Evolutionary conservation across 805 yeast species (phyloP), one percentile per base, ranked within the genome.

Genomic region (Barnettozyma sucrosica): DNA sequence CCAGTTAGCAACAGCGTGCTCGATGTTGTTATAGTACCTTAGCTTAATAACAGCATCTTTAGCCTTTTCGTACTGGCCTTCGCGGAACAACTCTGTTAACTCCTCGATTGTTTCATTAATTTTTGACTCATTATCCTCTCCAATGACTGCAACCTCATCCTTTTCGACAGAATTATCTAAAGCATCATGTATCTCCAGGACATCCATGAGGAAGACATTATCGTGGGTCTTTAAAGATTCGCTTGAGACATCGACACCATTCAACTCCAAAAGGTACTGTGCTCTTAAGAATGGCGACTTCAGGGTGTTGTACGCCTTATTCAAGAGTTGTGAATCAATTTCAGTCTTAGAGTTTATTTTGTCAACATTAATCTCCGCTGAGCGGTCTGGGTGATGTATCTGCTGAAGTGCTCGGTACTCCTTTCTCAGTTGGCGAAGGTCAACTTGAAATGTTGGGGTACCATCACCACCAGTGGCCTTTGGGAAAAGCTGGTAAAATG

Each of bases 21-120:
- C 79, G 30, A 92, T 79, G 60, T 86, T 90, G 43, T 74, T 72
- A 95, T 96, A 89, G 62, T 89, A 92, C 63, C 86, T 86, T 52
- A 92, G 67, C 53, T 77, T 77, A 21, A 89, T 77, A 1, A 95
- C 83, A 50, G 80, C 81, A 46, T 75, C 66, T 44, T 84, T 80
- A 13, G 92, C 84, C 1, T 64, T 58, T 10, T 79, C 77, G 70
- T 80, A 79, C 41, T 82, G 73, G n/a, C 54, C 50, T 2, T 58
- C 25, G 1, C 57, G 56, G 55, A 83, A 79, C 2, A 83, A 72
- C 7, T 63, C 53, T 3, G 72, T 72, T 43, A 92, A 66, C 7
- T 49, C 57, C 2, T 56, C 50, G 49, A 77, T 82, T 3, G 80
- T 63, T 1, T 64, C 64, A 2, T 63, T 56, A 24, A 89, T 77